Evolutionary conservation across 805 yeast species (phyloP).

Genomic region (Scheffersomyces ergatensis): DNA sequence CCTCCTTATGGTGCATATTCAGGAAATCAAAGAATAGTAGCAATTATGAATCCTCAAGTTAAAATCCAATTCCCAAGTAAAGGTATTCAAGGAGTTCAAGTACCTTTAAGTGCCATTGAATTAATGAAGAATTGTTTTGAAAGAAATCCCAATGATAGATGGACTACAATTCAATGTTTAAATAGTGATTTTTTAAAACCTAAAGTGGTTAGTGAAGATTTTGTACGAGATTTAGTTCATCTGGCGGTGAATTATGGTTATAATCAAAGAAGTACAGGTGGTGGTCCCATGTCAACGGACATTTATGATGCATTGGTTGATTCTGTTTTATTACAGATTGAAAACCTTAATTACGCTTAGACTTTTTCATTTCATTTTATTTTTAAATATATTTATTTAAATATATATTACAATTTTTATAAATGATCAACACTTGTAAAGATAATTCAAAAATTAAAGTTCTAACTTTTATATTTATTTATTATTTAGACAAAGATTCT

Average conservation of each 20-base stretch:
- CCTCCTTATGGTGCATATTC: constrained; percentile 85
- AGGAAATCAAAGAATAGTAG: constrained; percentile 74
- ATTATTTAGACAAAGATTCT: too few relatives aligned
- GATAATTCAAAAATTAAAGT: too few relatives aligned
- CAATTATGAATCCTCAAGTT: constrained; percentile 82
- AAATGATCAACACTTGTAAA: too few relatives aligned
- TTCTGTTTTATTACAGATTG: constrained; percentile 37
- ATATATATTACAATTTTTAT: background rate
- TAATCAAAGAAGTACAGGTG: constrained; percentile 34
- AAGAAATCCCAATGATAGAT: constrained; percentile 67
- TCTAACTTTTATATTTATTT: too few relatives aligned
- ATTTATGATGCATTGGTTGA: constrained; percentile 40
- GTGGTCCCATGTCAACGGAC: constrained; percentile 39
- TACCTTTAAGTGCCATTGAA: constrained; percentile 68
- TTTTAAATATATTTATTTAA: background rate
- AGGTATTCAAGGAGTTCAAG: constrained; percentile 60
- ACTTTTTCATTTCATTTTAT: background rate
- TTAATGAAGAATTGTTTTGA: constrained; percentile 69
- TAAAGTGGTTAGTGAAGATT: constrained; percentile 62
- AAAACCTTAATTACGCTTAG: constrained; percentile 32
- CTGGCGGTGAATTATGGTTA: constrained; percentile 76
- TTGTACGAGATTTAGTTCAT: constrained; percentile 67
- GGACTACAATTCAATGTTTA: constrained; percentile 62
- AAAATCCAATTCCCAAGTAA: constrained; percentile 62
- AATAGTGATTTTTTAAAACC: constrained; percentile 71